Conservation (phyloP, 176 grass and related monocot species). For the maize (Zea mays) region Zm-B73-REFERENCE-NAM-5.0 NC_050105.1:90210501-90211000, state of each 20-base stretch:
- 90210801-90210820: conserved; percentile 47
- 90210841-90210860: neutral
- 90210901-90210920: conserved; percentile 49
- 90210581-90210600: conserved; percentile 2
- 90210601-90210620: conserved; percentile 37
- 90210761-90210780: conserved; percentile 54
- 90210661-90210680: conserved; percentile 19
- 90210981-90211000: conserved; percentile 38
- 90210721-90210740: conserved; percentile 33
- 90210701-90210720: neutral
- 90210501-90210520: conserved; percentile 29
- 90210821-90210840: conserved; percentile 43
- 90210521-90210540: conserved; percentile 37
- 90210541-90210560: conserved; percentile 29
- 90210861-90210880: conserved; percentile 56
- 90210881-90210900: conserved; percentile 33
- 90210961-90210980: conserved; percentile 56
- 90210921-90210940: conserved; percentile 51
- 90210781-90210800: conserved; percentile 44
- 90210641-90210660: conserved; percentile 4
- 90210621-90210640: conserved; percentile 10
- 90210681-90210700: neutral
- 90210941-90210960: conserved; percentile 59
- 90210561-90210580: conserved; percentile 17
- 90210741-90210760: conserved; percentile 51